phyloP scores from a whole-genome alignment of 345 rosid species.

The Geranium rotundifolium region DNA sequence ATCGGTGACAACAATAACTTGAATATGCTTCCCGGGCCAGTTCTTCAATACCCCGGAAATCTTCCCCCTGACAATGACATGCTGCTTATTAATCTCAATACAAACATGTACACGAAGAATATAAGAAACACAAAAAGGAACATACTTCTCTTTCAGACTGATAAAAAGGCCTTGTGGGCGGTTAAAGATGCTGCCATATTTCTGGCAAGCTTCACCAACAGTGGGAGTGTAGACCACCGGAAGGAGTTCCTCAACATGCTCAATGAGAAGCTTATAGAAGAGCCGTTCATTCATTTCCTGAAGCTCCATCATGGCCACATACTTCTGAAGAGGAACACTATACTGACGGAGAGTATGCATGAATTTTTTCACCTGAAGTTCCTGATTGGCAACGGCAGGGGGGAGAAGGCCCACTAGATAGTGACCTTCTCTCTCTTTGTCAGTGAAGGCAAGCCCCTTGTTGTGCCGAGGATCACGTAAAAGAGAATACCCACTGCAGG shows the following conservation, averaged over 20 bases:
- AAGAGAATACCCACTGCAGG: conserved; percentile 72
- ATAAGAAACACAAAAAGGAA: background rate
- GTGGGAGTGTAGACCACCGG: conserved; percentile 97
- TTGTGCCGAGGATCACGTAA: conserved; percentile 95
- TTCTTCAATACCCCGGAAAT: conserved; percentile 81
- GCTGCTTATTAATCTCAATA: background rate
- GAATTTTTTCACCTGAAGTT: conserved; percentile 88
- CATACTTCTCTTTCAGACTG: conserved; percentile 87
- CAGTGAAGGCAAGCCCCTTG: conserved; percentile 83
- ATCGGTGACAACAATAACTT: conserved; percentile 94
- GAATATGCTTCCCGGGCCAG: conserved; percentile 94
- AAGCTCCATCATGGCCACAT: conserved; percentile 96
- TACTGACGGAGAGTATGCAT: conserved; percentile 73
- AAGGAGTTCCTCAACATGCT: conserved; percentile 84
- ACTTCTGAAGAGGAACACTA: conserved; percentile 81
- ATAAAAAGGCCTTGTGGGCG: conserved; percentile 97
- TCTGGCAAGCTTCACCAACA: too few species aligned
- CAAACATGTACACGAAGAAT: background rate
- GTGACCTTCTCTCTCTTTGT: conserved; percentile 77
- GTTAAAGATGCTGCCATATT: conserved; percentile 90
- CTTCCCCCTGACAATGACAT: conserved; percentile 45
- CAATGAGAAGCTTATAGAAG: conserved; percentile 86
- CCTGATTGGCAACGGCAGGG: conserved; percentile 67
- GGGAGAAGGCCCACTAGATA: conserved; percentile 91
- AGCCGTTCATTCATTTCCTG: conserved; percentile 83